Base-by-base conservation (phyloP, 2,329 filamentous ascomycete genomes). In the Paracamarosporium sp. region DNA sequence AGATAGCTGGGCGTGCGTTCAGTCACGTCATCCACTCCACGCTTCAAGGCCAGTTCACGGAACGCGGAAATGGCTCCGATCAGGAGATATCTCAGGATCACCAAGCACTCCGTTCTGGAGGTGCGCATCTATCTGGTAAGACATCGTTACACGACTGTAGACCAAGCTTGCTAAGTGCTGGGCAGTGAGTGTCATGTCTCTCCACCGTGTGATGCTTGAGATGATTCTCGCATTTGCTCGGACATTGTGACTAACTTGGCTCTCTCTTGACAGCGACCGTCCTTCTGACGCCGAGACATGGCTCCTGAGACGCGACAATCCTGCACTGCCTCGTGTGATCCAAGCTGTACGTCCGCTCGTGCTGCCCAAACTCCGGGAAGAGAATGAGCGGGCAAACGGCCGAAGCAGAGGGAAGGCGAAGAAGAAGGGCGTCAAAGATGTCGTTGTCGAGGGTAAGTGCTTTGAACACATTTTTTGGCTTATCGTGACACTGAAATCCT, bases 81-180 rank as follows among this genome's bases (percentile, higher is more conserved):
- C 46, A 88, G 93, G 57, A 87, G 93, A 68, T 97, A 98, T 75
- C 84, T 98, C 54, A 88, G 94, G 51, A 96, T 98, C 67, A 94
- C 91, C 54, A 93, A 94, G 73, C 91, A 92, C 76, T 97, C 94
- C 4, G 93, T 97, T 30, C 85, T 99, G n/a, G 95, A 99, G 83
- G 93, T 92, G 63, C 93, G 93, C 64, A 95, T 99, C 66, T 98
- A 98, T 77, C 87, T 97, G 48, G 48, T 51, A 33, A 31, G 48
- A 38, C 31, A 20, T 31, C 17, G 28, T 31, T 31, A 27, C 35
- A 51, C 35, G 3, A 25, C 35, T 12, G 12, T 31, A 25, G 2
- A 31, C 24, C 25, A 24, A n/a, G 5, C n/a, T 22, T 31, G 48
- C 36, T 51, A 33, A 51, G 41, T 31, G 9, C 36, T 36, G 27